These are phyloP conservation scores for Coemansia sp. DNA, from an alignment of 192 early-diverging fungal species.

Conservation along the genomic window DNA sequence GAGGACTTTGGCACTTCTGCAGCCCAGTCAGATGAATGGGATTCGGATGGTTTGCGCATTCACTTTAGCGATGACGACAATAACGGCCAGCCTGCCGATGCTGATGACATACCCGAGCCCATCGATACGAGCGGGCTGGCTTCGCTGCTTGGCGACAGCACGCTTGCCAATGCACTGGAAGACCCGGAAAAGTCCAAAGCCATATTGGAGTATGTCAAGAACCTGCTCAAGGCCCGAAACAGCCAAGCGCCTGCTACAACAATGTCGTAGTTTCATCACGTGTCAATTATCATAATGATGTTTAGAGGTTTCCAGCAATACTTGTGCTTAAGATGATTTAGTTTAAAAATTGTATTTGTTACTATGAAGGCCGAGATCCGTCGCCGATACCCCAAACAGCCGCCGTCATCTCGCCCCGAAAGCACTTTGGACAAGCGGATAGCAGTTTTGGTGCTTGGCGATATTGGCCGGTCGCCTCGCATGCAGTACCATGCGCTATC, in stretches of 20 bases:
- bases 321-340: too few species aligned
- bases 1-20: too few species aligned
- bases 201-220: slow-evolving; percentile 52
- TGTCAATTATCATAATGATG: neutral
- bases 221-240: slow-evolving; percentile 37
- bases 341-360: too few species aligned
- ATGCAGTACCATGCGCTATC: slow-evolving; percentile 89
- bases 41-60: slow-evolving; percentile 9
- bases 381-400: too few species aligned
- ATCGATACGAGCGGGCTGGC: slow-evolving; percentile 51
- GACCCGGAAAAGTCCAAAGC: slow-evolving; percentile 44
- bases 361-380: too few species aligned
- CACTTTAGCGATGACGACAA: neutral
- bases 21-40: slow-evolving; percentile 7
- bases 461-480: slow-evolving; percentile 84
- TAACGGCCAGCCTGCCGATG: slow-evolving; percentile 1
- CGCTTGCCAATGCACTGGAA: slow-evolving; percentile 50
- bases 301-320: too few species aligned
- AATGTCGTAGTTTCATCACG: slow-evolving; percentile 3
- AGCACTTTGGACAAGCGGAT: slow-evolving; percentile 4
- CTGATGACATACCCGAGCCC: slow-evolving; percentile 33
- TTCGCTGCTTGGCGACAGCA: slow-evolving; percentile 38
- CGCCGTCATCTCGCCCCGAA: too few species aligned
- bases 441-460: slow-evolving; percentile 70
- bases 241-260: slow-evolving; percentile 9